These are phyloP conservation scores for Cenchrus americanus DNA, from an alignment of 176 grass and related monocot genomes.

Conservation along the genomic window DNA sequence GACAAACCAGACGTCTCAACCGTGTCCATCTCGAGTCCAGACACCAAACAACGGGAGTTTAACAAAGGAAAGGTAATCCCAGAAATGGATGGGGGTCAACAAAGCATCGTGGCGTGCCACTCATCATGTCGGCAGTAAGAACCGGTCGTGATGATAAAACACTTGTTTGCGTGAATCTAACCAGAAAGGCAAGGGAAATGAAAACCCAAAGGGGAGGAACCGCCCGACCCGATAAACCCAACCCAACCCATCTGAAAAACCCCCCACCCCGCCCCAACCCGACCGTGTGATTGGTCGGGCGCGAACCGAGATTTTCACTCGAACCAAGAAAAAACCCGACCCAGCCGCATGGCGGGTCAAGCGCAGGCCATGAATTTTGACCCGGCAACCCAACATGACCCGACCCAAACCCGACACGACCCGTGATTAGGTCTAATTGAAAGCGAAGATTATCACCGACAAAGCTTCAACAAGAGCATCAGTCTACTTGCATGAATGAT, in stretches of 20 bases:
- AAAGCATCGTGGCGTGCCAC: background rate
- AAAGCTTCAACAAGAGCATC: conserved; percentile 21
- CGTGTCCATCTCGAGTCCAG: background rate
- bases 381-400: background rate
- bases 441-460: background rate
- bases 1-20: background rate
- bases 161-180: background rate
- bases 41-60: conserved; percentile 3
- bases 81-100: background rate
- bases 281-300: too few species aligned
- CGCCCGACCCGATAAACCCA: too few species aligned
- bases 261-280: too few species aligned
- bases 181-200: background rate
- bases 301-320: too few species aligned
- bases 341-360: too few species aligned
- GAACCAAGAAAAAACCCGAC: too few species aligned
- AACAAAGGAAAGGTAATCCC: background rate
- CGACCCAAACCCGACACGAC: background rate
- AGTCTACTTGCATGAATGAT: conserved; percentile 30
- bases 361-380: too few species aligned
- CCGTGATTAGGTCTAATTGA: too few species aligned
- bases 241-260: too few species aligned
- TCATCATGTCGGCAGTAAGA: background rate
- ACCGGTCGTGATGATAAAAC: background rate
- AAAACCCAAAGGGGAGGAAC: too few species aligned